Base-by-base conservation (phyloP, 2,329 filamentous ascomycete species). In the Didymella glomerata region DNA sequence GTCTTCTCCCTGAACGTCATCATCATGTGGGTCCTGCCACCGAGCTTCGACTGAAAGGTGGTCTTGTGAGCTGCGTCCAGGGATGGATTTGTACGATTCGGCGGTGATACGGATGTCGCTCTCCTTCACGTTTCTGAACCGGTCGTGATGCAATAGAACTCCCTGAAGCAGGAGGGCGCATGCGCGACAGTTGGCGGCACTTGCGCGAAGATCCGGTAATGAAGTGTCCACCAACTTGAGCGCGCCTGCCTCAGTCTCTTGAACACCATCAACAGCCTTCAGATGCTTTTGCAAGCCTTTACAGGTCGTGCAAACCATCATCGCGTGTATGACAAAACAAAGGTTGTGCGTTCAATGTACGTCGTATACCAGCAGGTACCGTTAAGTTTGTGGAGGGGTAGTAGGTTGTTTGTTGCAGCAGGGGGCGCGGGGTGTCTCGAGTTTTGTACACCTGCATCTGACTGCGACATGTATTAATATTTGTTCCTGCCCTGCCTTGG, bases 1-100 rank as follows among this genome's bases (percentile, higher is more conserved):
- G 36, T 69, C 62, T 28, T 62, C 44, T 56, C 57, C 57, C n/a
- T 51, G 41, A 13, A 68, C 67, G 45, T 68, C 60, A 28, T 57
- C 57, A 14, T 65, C 55, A 22, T 64, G 62, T 30, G 41, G 58
- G 16, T 65, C 57, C 28, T 66, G 65, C 73, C 74, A 77, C 44
- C 73, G 68, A 38, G 74, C 51, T 50, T 76, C 73, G 22, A 77
- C 69, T 1, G 74, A 75, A 16, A 77, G 66, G 54, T 76, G 74
- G 42, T 69, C 68, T 51, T 77, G 73, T 20, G 61, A 59, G n/a
- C 30, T 56, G 25, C 49, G 62, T 7, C 52, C 61, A 22, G 54
- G 48, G 16, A 50, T 61, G 4, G 64, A 42, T 18, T 60, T 51
- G 59, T 74, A 74, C 2, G 69, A 69, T 50, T 72, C 67, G n/a